These are phyloP conservation scores for Bodo saltans DNA, from an alignment of 78 protist species.

Conservation along the genomic window DNA sequence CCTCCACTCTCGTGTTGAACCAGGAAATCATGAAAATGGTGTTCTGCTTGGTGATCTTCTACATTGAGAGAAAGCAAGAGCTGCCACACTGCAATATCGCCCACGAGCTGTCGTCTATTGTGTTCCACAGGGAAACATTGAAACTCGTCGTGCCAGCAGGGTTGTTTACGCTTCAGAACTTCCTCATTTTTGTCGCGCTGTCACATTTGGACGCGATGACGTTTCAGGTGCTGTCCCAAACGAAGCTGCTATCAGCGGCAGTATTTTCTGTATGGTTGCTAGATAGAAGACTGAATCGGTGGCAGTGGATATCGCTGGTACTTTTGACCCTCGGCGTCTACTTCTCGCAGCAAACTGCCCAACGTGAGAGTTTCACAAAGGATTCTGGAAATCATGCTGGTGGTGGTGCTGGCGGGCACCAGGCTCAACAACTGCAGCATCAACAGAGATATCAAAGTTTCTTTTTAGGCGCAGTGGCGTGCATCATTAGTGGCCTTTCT, in stretches of 20 bases:
- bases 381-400: too few relatives aligned
- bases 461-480: conserved; percentile 3
- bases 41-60: conserved; percentile 2
- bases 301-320: conserved; percentile 54
- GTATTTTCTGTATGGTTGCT: conserved; percentile 56
- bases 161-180: conserved; percentile 59
- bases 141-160: conserved; percentile 53
- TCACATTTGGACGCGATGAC: conserved; percentile 61
- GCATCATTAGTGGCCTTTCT: conserved; percentile 3
- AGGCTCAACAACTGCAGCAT: not conserved
- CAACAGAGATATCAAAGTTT: not conserved
- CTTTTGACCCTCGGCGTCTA: conserved; percentile 45
- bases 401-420: not conserved
- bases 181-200: conserved; percentile 53
- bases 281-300: conserved; percentile 5
- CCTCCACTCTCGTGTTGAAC: conserved; percentile 28
- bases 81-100: not conserved
- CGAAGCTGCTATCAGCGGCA: conserved; percentile 66
- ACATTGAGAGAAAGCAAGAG: not conserved
- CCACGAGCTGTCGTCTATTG: not conserved
- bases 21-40: conserved; percentile 31
- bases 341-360: conserved; percentile 18
- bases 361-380: not conserved
- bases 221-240: conserved; percentile 65
- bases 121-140: not conserved